Conservation (phyloP, 2,329 filamentous ascomycete genomes). For the Sclerotinia borealis region DNA sequence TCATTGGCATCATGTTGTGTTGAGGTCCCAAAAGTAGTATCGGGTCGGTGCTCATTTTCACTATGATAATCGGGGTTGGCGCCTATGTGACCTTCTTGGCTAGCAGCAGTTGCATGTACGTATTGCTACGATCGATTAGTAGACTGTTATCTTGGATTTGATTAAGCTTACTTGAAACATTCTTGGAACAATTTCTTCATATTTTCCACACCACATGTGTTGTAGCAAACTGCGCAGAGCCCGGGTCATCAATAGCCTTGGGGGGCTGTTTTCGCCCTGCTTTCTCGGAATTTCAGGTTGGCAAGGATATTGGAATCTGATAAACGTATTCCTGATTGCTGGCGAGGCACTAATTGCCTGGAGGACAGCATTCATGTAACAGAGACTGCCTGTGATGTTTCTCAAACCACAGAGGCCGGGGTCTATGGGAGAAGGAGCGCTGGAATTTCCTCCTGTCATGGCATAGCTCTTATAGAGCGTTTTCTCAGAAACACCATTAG, state of each 20-base stretch:
- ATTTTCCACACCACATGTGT: constrained; percentile 34
- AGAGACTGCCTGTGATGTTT: constrained; percentile 71
- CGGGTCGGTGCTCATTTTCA: not conserved
- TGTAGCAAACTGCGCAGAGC: constrained; percentile 53
- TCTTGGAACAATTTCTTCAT: constrained; percentile 41
- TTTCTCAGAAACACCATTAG: constrained; percentile 71
- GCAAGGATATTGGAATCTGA: constrained; percentile 54
- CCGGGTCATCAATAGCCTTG: constrained; percentile 53
- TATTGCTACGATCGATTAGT: constrained; percentile 20
- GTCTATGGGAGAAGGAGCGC: constrained; percentile 27
- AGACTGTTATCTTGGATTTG: not conserved
- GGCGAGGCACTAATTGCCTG: constrained; percentile 75
- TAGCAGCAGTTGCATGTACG: constrained; percentile 21
- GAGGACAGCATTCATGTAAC: constrained; percentile 87
- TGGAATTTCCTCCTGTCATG: constrained; percentile 2
- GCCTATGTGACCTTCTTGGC: not conserved
- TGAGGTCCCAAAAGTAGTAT: not conserved
- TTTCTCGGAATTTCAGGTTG: constrained; percentile 61
- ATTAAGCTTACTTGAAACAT: constrained; percentile 46
- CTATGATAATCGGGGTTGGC: too few relatives aligned
- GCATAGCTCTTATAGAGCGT: constrained; percentile 20
- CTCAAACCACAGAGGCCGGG: constrained; percentile 61
- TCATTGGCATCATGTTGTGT: constrained; percentile 10
- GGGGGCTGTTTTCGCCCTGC: constrained; percentile 46
- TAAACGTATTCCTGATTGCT: constrained; percentile 58